These are phyloP conservation scores for Chlorella variabilis DNA, from an alignment of 163 green algal species.

Conservation along the genomic window DNA sequence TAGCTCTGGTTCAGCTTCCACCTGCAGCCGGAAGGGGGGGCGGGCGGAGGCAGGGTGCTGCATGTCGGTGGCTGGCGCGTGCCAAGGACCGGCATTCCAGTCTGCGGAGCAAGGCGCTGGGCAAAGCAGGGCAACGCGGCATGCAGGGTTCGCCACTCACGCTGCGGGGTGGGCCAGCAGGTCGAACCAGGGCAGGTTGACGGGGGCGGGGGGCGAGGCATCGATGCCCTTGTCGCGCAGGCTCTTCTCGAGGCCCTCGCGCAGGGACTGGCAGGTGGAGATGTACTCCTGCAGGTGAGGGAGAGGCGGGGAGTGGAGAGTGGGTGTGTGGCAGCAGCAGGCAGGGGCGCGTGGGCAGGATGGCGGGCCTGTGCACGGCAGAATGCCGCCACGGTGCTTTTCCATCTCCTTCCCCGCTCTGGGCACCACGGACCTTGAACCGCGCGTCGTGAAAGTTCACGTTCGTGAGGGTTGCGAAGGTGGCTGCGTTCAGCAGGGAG, in stretches of 20 bases:
- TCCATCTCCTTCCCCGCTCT: no score
- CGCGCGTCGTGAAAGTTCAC: constrained; percentile 74
- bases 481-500: constrained; percentile 64
- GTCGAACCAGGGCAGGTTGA: constrained; percentile 36
- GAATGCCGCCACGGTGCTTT: no score
- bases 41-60: no score
- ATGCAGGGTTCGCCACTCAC: constrained; percentile 8
- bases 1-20: constrained; percentile 33
- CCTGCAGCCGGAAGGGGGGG: background rate
- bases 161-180: constrained; percentile 39
- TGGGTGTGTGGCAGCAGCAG: background rate
- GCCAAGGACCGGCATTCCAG: background rate
- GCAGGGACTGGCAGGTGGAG: constrained; percentile 7
- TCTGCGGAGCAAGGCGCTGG: no score
- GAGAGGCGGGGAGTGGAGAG: background rate
- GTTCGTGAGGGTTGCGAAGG: constrained; percentile 82
- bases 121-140: no score
- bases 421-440: constrained; percentile 49
- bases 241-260: constrained; percentile 23
- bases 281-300: constrained; percentile 37
- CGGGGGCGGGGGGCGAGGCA: constrained; percentile 4
- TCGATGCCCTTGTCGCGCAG: constrained; percentile 14
- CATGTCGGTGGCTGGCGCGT: background rate
- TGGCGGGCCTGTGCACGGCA: no score
- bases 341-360: no score